A percentile compares a stretch with the other conserved stretches of the same genome.
phyloP scores from a whole-genome alignment of 2,329 filamentous ascomycete species.

The Neonectria neomacrospora region DNA sequence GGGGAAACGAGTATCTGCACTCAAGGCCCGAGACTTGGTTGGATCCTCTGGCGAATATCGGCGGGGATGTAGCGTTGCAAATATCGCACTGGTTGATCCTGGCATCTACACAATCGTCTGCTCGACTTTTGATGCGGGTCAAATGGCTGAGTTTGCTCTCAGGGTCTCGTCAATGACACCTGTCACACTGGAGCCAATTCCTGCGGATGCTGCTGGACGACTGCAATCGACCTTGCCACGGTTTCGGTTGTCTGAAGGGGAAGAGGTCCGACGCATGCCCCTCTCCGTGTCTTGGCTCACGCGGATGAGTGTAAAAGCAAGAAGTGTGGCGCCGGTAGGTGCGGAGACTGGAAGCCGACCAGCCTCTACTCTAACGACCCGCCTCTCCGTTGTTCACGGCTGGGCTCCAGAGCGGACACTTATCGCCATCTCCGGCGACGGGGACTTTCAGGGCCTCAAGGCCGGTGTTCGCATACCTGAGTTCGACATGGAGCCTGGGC shows the following conservation, averaged over 20 bases:
- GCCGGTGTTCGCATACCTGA: constrained; percentile 76
- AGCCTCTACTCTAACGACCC: constrained; percentile 66
- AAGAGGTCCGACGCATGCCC: constrained; percentile 53
- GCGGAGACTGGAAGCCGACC: constrained; percentile 33
- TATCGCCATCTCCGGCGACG: constrained; percentile 74
- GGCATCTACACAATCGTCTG: constrained; percentile 89
- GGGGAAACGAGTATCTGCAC: constrained; percentile 75
- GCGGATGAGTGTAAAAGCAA: constrained; percentile 56
- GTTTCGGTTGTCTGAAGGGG: constrained; percentile 61
- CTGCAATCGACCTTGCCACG: constrained; percentile 69
- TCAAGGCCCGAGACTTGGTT: constrained; percentile 81
- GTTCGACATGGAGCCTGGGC: constrained; percentile 77
- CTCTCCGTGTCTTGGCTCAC: constrained; percentile 64
- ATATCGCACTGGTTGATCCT: constrained; percentile 68
- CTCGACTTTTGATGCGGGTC: constrained; percentile 87
- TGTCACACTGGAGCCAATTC: constrained; percentile 69
- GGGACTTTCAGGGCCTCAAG: constrained; percentile 76
- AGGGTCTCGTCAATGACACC: constrained; percentile 74
- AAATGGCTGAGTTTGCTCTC: constrained; percentile 79
- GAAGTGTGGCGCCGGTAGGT: constrained; percentile 45
- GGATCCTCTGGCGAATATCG: constrained; percentile 90
- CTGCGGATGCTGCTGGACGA: constrained; percentile 79
- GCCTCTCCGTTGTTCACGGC: constrained; percentile 78
- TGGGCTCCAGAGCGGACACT: constrained; percentile 74
- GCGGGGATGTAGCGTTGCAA: constrained; percentile 78